Base-by-base conservation (phyloP, 2,329 filamentous ascomycete genomes). In the Ophiostoma sp. region DNA sequence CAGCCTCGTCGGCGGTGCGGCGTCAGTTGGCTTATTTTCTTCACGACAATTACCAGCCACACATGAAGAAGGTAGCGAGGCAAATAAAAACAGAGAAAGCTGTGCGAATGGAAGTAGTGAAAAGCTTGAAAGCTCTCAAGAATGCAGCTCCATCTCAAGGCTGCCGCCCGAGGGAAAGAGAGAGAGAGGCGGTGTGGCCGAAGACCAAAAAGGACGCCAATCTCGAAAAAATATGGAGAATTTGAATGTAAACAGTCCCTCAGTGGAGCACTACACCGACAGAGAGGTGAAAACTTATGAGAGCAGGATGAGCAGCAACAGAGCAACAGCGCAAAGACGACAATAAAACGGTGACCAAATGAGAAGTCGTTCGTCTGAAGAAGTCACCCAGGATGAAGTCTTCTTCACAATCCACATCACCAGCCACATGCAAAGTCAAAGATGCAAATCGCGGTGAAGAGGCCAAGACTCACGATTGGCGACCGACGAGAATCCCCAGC, bases 111-210 rank as follows among this genome's bases (percentile, higher is more conserved):
- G 42, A 33, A 19, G n/a, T 19, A 17, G 8, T 33, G 50, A 25
- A 25, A 25, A 55, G 9, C n/a, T 19, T 48, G 42, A 55, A n/a
- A 15, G 6, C 33, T 36, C 33, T 3, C 3, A 33, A 61, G 12
- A 61, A 36, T 15, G n/a, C 31, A 48, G 42, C 42, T 19, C 15
- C 42, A 15, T 48, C 42, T 48, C 42, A 19, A 19, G 42, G 42
- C 15, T 50, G 45, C 25, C 31, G 8, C 9, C 33, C 48, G n/a
- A 69, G 39, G 42, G n/a, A n/a, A n/a, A 70, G 50, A 55, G 19
- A 28, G 50, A 55, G 50, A 55, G 50, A 70, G 42, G 50, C 68
- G 68, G 68, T 70, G 68, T 39, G 68, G 12, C 42, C n/a, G 31
- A 28, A 17, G 68, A 17, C 17, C 7, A 19, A 69, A 68, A 39